Conservation (phyloP, 106 monocot genomes). For the Vanilla planifolia region DNA sequence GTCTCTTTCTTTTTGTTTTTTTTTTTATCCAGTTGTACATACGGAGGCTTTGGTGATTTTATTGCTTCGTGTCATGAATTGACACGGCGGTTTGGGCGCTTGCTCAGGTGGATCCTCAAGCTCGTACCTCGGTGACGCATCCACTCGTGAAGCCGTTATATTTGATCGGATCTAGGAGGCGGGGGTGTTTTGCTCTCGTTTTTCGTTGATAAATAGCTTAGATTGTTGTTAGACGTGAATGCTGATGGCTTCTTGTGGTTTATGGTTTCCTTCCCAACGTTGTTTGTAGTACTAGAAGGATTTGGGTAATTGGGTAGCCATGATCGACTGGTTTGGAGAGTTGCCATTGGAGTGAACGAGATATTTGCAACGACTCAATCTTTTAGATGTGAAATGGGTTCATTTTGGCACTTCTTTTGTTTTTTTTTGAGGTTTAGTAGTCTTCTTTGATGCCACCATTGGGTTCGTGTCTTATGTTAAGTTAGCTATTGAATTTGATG, state of each 20-base stretch:
- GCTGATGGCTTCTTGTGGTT: background rate
- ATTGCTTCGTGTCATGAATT: too few species aligned
- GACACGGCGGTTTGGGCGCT: background rate
- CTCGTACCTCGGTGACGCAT: background rate
- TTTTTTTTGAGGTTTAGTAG: too few species aligned
- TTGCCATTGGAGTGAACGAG: background rate
- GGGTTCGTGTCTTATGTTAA: too few species aligned
- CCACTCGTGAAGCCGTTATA: background rate
- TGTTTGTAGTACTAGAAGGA: background rate
- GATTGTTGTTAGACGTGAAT: background rate
- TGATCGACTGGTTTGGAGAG: background rate
- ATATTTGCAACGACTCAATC: too few species aligned
- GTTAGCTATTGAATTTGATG: too few species aligned
- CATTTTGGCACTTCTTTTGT: too few species aligned
- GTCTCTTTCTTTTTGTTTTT: conserved; percentile 1
- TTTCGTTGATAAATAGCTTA: background rate
- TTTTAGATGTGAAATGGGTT: too few species aligned
- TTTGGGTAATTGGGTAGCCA: background rate
- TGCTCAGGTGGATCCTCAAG: too few species aligned
- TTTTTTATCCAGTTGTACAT: background rate
- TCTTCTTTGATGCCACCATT: too few species aligned
- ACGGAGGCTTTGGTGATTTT: too few species aligned
- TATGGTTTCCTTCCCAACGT: background rate
- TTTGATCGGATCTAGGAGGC: background rate
- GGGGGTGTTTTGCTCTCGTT: background rate